Evolutionary conservation across 169 alveolate genomes (phyloP).

Genomic region (Toxoplasma gondii): DNA sequence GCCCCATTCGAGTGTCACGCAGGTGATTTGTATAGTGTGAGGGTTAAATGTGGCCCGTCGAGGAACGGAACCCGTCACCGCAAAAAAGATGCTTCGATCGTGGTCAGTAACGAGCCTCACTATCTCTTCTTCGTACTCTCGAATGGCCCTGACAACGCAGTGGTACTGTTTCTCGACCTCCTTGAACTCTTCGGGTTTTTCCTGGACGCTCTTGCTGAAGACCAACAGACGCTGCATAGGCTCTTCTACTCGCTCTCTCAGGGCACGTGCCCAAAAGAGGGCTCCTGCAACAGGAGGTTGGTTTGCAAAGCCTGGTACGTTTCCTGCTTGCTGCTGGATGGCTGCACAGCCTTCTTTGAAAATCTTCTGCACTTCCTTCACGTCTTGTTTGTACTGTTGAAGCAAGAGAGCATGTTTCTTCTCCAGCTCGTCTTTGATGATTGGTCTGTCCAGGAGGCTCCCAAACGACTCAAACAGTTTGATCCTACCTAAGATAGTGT

Average conservation of each 20-base stretch:
- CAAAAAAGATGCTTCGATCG: too few species aligned
- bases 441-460: conserved; percentile 86
- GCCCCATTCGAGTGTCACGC: too few species aligned
- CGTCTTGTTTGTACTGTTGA: conserved; percentile 86
- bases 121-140: conserved; percentile 85
- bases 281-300: conserved; percentile 97
- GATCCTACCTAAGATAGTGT: conserved; percentile 88
- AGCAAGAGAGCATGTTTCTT: conserved; percentile 89
- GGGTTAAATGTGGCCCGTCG: too few species aligned
- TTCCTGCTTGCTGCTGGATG: conserved; percentile 73
- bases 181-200: conserved; percentile 88
- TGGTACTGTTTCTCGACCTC: conserved; percentile 87
- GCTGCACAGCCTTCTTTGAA: conserved; percentile 85
- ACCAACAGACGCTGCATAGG: conserved; percentile 89
- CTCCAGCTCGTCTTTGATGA: conserved; percentile 91
- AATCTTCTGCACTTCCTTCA: conserved; percentile 83
- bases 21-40: too few species aligned
- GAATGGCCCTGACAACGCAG: conserved; percentile 82
- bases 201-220: conserved; percentile 84
- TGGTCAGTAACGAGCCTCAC: conserved; percentile 9
- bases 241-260: conserved; percentile 87
- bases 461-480: conserved; percentile 89
- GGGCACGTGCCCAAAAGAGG: conserved; percentile 92
- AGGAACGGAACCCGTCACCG: too few species aligned
- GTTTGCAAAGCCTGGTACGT: conserved; percentile 89